A percentile compares a stretch with the other conserved stretches of the same genome.
Conservation (phyloP, 1,139 yeast genomes). For the Yamadazyma taylorii region DNA sequence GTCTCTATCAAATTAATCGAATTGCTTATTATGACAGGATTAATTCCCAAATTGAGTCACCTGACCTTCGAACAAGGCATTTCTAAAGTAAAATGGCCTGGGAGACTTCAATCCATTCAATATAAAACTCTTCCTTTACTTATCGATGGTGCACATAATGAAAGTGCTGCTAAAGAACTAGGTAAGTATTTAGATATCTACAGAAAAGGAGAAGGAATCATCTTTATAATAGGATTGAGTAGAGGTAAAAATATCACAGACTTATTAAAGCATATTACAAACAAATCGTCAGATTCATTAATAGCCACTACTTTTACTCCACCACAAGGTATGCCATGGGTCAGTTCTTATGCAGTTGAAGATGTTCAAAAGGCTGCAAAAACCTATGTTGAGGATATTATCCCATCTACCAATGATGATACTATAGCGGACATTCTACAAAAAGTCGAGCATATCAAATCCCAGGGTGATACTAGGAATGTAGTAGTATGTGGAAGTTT, state of each 20-base stretch:
- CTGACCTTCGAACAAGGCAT: conserved; percentile 52
- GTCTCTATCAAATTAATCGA: conserved; percentile 65
- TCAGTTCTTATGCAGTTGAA: conserved; percentile 46
- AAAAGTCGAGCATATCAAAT: conserved; percentile 16
- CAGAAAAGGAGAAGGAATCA: conserved; percentile 34
- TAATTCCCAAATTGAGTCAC: conserved; percentile 21
- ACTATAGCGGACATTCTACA: conserved; percentile 19
- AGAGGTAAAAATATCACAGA: conserved; percentile 62
- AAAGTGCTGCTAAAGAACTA: conserved; percentile 74
- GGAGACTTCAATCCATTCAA: conserved; percentile 52
- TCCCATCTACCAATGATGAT: conserved; percentile 8
- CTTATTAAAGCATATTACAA: conserved; percentile 53
- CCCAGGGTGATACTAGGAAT: conserved; percentile 28
- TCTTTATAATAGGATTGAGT: conserved; percentile 74
- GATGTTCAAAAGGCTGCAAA: conserved; percentile 35
- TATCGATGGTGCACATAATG: conserved; percentile 92
- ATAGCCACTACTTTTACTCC: conserved; percentile 61
- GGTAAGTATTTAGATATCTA: conserved; percentile 31
- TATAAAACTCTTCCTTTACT: conserved; percentile 26
- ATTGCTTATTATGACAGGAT: conserved; percentile 20
- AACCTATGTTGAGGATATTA: conserved; percentile 28
- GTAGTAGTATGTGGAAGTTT: conserved; percentile 77
- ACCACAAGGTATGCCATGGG: conserved; percentile 96
- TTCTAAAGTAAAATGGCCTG: conserved; percentile 54
- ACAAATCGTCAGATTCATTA: conserved; percentile 49